A percentile compares a stretch with the other conserved stretches of the same genome.
phyloP scores from a whole-genome alignment of 306 rosid genomes.

The Quercus wislizeni region DNA sequence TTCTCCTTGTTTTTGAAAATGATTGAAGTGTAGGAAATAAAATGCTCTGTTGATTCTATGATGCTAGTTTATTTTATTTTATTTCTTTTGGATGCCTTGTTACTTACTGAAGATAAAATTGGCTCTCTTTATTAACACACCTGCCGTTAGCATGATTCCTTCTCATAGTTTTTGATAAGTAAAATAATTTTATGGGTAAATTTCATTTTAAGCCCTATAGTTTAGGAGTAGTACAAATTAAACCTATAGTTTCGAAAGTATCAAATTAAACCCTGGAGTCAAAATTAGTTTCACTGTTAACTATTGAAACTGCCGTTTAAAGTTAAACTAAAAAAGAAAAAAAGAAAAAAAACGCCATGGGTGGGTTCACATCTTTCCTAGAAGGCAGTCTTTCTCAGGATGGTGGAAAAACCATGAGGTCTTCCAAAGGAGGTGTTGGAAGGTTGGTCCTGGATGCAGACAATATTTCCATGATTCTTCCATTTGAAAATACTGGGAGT shows the following conservation, averaged over 20 bases:
- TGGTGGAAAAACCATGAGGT: conserved; percentile 87
- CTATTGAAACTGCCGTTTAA: too few species aligned
- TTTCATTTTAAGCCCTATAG: too few species aligned
- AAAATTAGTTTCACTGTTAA: too few species aligned
- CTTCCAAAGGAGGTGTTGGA: conserved; percentile 92
- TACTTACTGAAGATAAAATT: background rate
- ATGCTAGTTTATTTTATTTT: background rate
- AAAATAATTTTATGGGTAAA: background rate
- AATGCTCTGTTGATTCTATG: background rate
- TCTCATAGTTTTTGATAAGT: background rate
- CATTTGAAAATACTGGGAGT: conserved; percentile 96
- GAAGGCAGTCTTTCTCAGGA: conserved; percentile 97
- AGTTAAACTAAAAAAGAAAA: too few species aligned
- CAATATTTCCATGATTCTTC: conserved; percentile 70
- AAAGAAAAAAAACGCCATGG: conserved; percentile 37
- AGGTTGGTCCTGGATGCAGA: conserved; percentile 86
- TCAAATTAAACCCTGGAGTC: too few species aligned
- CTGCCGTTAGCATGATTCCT: background rate
- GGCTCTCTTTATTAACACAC: background rate
- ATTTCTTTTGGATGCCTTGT: background rate
- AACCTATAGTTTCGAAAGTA: too few species aligned
- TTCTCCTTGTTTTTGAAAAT: background rate
- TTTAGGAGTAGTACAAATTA: too few species aligned
- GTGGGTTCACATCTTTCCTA: conserved; percentile 92
- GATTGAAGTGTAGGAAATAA: background rate